phyloP scores from a whole-genome alignment of 257 asterid genomes.

The Forsythia suspensa region DNA sequence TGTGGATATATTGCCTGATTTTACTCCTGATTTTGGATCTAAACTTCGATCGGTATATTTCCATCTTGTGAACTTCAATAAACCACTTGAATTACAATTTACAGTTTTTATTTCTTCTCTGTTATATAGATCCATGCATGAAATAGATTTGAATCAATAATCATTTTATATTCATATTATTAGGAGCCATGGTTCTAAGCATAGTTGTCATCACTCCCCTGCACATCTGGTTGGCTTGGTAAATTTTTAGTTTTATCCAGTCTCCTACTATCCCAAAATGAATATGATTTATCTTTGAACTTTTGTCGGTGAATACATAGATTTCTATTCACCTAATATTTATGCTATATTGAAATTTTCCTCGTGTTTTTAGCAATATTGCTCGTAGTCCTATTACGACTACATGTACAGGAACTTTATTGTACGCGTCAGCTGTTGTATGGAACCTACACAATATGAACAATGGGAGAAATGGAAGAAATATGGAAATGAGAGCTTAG shows the following conservation, averaged over 20 bases:
- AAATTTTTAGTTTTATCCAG: background rate
- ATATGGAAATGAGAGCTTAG: too few species aligned
- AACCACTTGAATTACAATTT: conserved; percentile 10
- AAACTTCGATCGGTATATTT: conserved; percentile 79
- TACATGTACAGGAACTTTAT: too few species aligned
- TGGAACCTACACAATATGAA: too few species aligned
- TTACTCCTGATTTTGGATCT: conserved; percentile 84
- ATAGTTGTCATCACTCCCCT: background rate
- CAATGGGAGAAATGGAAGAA: too few species aligned
- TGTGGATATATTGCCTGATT: conserved; percentile 94
- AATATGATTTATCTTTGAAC: background rate
- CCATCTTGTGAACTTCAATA: conserved; percentile 15
- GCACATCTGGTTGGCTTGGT: background rate
- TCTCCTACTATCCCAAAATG: background rate
- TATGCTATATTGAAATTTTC: too few species aligned
- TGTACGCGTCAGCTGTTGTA: too few species aligned
- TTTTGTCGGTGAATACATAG: background rate
- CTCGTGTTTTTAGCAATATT: too few species aligned
- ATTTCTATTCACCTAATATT: too few species aligned
- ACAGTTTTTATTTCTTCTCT: background rate
- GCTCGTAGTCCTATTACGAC: too few species aligned
- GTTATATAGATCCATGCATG: conserved; percentile 10
- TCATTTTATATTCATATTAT: background rate
- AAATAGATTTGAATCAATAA: background rate
- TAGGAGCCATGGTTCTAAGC: background rate